Evolutionary conservation across 768 basidiomycete genomes (phyloP), one percentile per base, ranked within the genome.

Genomic region (Lenzites betulinus): DNA sequence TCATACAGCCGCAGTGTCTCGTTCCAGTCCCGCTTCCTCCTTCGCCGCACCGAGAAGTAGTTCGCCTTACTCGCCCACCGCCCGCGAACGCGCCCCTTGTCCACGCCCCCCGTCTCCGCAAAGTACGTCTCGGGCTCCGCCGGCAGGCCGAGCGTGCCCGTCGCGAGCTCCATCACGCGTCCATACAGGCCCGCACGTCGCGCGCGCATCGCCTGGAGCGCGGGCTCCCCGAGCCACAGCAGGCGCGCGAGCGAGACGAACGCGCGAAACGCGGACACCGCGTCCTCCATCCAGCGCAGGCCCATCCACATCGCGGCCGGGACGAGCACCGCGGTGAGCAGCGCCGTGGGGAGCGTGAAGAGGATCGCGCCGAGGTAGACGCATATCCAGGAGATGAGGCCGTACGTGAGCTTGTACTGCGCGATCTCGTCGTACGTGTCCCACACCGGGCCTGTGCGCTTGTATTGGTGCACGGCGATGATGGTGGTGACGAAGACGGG

Each of bases 381-480:
- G 53, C 80, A 75, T 3, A 90, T 60, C 1, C 91, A 92, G 0
- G 91, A 87, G 9, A 86, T 67, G 35, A 95, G 80, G 11, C 93
- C 93, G 66, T 92, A 92, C 22, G 88, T 83, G 54, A 94, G 85
- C 71, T 93, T 94, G 73, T 92, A 90, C 69, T 94, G 90, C 12
- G 92, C 90, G 63, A 94, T 92, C 71, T 94, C 92, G 67, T 94
- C 93, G 82, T 85, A 93, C 0, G 90, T 93, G 69, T 94, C 90
- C 77, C 88, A 90, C 38, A 90, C 81, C 0, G 91, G 91, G 0
- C 92, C 92, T 0, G 82, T 87, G 74, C 86, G 88, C 74, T 89
- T 91, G 79, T 90, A 90, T 64, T 86, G 85, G 66, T 81, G 82
- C 22, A 89, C 89, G 2, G 83, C 88, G 66, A 83, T 81, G 64